Base-by-base conservation (phyloP, 2,329 filamentous ascomycete species). In the Aspergillus ochraceoroseus region DNA sequence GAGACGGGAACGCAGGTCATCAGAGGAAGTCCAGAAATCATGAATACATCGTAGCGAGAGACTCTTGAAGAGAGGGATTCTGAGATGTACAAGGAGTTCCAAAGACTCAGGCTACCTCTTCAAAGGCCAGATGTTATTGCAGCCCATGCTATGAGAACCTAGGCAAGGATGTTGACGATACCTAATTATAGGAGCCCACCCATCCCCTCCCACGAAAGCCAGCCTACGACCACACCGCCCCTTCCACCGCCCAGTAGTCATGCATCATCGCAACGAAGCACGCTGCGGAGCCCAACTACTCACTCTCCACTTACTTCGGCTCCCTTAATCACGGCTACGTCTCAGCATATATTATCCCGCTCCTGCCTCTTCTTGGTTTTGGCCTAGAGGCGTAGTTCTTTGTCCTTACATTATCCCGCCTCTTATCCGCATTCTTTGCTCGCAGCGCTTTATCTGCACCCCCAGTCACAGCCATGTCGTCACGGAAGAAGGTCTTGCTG, bases 401-500 rank as follows among this genome's bases (percentile, higher is more conserved):
- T 32, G 26, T 7, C 14, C 17, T 13, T 22, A 11, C 4, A 17
- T 29, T n/a, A 7, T 8, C 25, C 23, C 19, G 22, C 12, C 22
- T 30, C 7, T 11, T 22, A 25, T 38, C 32, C 20, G 7, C 19
- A 32, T 35, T 46, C 32, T 32, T 18, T 29, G 26, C 25, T 29
- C 25, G 26, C 40, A 29, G 14, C 36, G 19, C 37, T 25, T 35
- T 33, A 22, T 37, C 30, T 28, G 7, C 32, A 25, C 9, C 26
- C 23, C 32, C 34, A 26, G 38, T 32, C 41, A 44, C 39, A 42
- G 32, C 58, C 61, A 88, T 88, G 84, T 75, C 84, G 63, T 83
- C 83, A 58, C 77, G 83, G 66, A 92, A 90, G 83, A 92, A 92
- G 82, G 85, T 90, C 54, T 78, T 92, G 52, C 74, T 92, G 65